Evolutionary conservation across 257 asterid genomes (phyloP).

Genomic region (Fraxinus americana): DNA sequence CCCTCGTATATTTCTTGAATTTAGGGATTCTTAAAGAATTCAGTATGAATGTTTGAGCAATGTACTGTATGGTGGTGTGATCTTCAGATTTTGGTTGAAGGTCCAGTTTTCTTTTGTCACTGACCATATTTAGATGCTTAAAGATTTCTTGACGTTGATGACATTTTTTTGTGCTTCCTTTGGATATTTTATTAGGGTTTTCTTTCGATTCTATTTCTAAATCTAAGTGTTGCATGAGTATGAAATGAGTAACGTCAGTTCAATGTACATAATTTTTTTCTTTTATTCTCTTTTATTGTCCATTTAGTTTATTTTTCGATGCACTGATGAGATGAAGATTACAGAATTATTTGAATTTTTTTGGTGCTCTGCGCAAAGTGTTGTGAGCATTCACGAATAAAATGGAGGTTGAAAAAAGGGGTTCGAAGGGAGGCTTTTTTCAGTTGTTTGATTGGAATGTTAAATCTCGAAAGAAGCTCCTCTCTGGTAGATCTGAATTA

Average conservation of each 20-base stretch:
- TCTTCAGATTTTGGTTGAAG: constrained; percentile 1
- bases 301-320: background rate
- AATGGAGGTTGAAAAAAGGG: constrained; percentile 93
- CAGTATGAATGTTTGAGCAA: background rate
- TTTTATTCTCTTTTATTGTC: background rate
- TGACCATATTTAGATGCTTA: background rate
- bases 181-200: background rate
- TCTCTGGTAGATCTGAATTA: constrained; percentile 68
- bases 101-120: background rate
- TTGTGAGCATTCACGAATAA: background rate
- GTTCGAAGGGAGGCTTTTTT: constrained; percentile 77
- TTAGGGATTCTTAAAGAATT: background rate
- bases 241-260: background rate
- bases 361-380: constrained; percentile 25
- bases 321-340: background rate
- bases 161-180: background rate
- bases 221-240: background rate
- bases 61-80: background rate
- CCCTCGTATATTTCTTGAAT: background rate
- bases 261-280: background rate
- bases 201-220: background rate
- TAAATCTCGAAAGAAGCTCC: constrained; percentile 89
- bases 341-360: constrained; percentile 8
- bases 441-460: constrained; percentile 97
- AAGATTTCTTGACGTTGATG: background rate